Percentiles rank a stretch among this genome's conserved stretches.
Evolutionary conservation across 129 eudicot genomes (phyloP).

Genomic region (Oenanthe sinensis): DNA sequence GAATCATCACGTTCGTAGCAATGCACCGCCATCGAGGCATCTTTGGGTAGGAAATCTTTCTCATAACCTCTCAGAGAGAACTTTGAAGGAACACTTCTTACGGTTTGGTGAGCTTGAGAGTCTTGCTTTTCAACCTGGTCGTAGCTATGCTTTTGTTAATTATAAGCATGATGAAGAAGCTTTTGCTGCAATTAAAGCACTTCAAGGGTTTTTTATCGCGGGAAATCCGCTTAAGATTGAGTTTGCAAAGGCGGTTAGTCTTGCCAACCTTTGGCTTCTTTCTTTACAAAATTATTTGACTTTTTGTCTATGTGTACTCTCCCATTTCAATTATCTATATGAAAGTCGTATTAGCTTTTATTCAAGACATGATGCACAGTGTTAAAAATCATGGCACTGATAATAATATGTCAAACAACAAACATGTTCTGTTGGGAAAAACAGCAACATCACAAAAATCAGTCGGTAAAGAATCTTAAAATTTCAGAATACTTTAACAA

Average conservation of each 20-base stretch:
- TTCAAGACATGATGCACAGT: neutral
- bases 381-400: neutral
- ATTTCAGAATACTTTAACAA: neutral
- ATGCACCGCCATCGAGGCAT: slow-evolving; percentile 80
- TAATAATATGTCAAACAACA: neutral
- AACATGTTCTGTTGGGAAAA: neutral
- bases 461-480: neutral
- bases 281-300: slow-evolving; percentile 11
- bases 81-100: slow-evolving; percentile 48
- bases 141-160: slow-evolving; percentile 84
- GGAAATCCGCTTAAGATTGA: slow-evolving; percentile 90
- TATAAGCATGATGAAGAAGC: slow-evolving; percentile 66
- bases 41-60: slow-evolving; percentile 92
- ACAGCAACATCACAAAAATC: neutral
- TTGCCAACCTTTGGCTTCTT: slow-evolving; percentile 54
- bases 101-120: slow-evolving; percentile 79
- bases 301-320: slow-evolving; percentile 24
- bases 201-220: slow-evolving; percentile 75
- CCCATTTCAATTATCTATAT: neutral
- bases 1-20: slow-evolving; percentile 49
- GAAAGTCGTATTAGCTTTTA: slow-evolving; percentile 4
- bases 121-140: slow-evolving; percentile 75
- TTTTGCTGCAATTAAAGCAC: slow-evolving; percentile 58
- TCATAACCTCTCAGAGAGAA: slow-evolving; percentile 40
- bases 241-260: slow-evolving; percentile 99